Base-by-base conservation (phyloP, 441 rosid species). In the Erodium moschatum region DNA sequence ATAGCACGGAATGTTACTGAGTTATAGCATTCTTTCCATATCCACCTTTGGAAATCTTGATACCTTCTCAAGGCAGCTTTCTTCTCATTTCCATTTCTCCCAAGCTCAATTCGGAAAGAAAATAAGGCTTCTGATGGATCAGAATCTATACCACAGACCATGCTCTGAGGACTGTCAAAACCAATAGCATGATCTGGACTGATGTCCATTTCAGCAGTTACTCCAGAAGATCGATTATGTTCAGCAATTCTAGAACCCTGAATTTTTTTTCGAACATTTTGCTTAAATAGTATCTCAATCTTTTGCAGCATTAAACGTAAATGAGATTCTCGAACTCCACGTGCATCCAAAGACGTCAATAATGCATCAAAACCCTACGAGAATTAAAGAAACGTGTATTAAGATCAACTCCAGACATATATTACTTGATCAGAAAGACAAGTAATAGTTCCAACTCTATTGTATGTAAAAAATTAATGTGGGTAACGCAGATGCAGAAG, bases 281-380 rank as follows among this genome's bases (percentile, higher is more conserved):
- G 89, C 75, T 86, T 91, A 60, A 91, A 89, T 61, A 87, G 77
- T 20, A 74, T 75, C 79, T 89, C 90, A 24, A 86, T 77, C 79
- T 82, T 89, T 70, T 84, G 85, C 81, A 91, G 77, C 89, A 89
- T 82, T 72, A 81, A 77, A 33, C 80, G 81, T 66, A 91, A 82
- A 80, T 86, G 83, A 40, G 91, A 84, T 78, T 91, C 97, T 20
- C 93, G 76, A 66, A 84, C 78, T 68, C 97, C 97, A 11, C 90
- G 91, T 3, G 79, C 85, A 77, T 91, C 97, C 81, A 91, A 77
- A 74, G 81, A 83, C 64, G 86, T 77, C 75, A 87, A 54, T 44
- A 91, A 66, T 52, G 80, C 79, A 72, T 89, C 87, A 75, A 91
- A 89, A 74, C 75, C 88, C 96, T 91, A 86, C 79, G 73, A 54